phyloP scores from a whole-genome alignment of 768 basidiomycete genomes.

The Phlegmacium glaucopus region DNA sequence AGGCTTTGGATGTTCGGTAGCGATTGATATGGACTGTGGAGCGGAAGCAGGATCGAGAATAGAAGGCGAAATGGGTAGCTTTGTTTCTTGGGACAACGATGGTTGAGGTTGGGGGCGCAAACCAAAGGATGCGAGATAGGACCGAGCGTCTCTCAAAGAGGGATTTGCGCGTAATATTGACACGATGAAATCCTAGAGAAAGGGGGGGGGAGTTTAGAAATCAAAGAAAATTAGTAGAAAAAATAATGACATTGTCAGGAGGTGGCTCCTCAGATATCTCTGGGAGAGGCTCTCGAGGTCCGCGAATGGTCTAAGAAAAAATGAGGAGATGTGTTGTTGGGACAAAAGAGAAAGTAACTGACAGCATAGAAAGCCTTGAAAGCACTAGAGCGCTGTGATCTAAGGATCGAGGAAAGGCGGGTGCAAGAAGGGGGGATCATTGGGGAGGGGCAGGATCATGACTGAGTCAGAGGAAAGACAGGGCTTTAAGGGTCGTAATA shows the following conservation, averaged over 20 bases:
- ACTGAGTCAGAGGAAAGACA: constrained; percentile 26
- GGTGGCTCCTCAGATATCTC: constrained; percentile 36
- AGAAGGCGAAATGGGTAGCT: constrained; percentile 24
- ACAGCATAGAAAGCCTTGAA: constrained; percentile 58
- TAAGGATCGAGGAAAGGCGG: constrained; percentile 30
- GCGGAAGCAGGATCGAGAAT: constrained; percentile 20
- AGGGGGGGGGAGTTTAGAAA: constrained; percentile 12
- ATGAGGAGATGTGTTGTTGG: constrained; percentile 3
- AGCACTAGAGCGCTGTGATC: constrained; percentile 34
- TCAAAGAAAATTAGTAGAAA: constrained; percentile 1
- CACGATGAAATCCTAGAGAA: constrained; percentile 85
- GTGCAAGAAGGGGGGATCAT: constrained; percentile 37
- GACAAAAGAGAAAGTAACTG: constrained; percentile 20
- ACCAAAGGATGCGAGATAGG: constrained; percentile 90
- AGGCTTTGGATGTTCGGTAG: constrained; percentile 34
- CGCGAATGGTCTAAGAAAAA: constrained; percentile 37
- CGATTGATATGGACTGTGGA: constrained; percentile 33
- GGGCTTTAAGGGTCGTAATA: constrained; percentile 29
- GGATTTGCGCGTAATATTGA: constrained; percentile 93
- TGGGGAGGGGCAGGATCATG: constrained; percentile 13
- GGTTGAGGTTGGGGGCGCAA: constrained; percentile 46
- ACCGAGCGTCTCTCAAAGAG: constrained; percentile 84
- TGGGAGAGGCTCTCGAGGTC: constrained; percentile 30
- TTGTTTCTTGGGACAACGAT: constrained; percentile 23
- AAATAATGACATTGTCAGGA: constrained; percentile 45